These are phyloP conservation scores for Heteromeles arbutifolia DNA, from an alignment of 306 rosid genomes.

Conservation along the genomic window DNA sequence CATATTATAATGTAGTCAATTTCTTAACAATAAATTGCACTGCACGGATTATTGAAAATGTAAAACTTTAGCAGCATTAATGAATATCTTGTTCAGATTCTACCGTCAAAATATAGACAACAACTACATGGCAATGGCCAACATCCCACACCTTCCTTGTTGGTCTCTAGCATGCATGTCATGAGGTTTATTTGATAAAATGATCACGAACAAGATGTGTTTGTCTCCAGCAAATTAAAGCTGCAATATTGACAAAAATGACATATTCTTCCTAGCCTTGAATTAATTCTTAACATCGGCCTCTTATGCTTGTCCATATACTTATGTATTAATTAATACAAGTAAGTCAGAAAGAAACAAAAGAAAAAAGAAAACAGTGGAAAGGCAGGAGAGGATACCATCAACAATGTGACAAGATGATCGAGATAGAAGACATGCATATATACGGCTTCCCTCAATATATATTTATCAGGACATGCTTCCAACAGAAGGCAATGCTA, in stretches of 20 bases:
- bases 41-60: no score
- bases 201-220: constrained; percentile 52
- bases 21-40: not conserved
- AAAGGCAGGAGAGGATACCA: constrained; percentile 18
- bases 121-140: constrained; percentile 38
- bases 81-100: not conserved
- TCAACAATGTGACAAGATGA: constrained; percentile 29
- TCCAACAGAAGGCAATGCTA: constrained; percentile 8
- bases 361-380: constrained; percentile 4
- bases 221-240: constrained; percentile 44
- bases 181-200: constrained; percentile 29
- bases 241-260: constrained; percentile 10
- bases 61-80: no score
- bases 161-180: constrained; percentile 11
- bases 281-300: not conserved
- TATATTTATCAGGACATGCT: constrained; percentile 38
- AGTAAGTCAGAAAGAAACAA: constrained; percentile 35
- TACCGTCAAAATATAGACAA: constrained; percentile 40
- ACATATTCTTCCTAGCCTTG: constrained; percentile 23
- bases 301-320: constrained; percentile 45
- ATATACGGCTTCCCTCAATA: constrained; percentile 24
- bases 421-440: constrained; percentile 34
- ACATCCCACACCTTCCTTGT: constrained; percentile 53
- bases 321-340: constrained; percentile 18
- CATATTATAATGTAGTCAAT: no score